phyloP scores from a whole-genome alignment of 192 early-diverging fungal genomes.

The Backusella circina region DNA sequence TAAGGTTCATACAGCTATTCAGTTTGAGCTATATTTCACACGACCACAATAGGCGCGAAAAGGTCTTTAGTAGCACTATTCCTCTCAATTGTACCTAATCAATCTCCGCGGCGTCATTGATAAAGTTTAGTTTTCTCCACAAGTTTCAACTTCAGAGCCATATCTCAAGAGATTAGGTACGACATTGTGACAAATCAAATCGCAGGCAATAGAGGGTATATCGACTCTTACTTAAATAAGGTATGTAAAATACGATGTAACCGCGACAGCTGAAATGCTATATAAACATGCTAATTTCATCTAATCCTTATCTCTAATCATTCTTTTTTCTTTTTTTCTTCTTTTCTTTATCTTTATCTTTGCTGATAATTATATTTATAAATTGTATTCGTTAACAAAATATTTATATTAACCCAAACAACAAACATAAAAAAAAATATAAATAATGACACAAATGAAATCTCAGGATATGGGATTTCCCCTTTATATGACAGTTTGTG shows the following conservation, averaged over 20 bases:
- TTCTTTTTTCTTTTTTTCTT: conserved; percentile 11
- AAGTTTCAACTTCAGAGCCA: neutral
- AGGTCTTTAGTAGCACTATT: neutral
- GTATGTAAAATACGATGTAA: conserved; percentile 1
- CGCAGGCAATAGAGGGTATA: neutral
- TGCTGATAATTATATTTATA: conserved; percentile 10
- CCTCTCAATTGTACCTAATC: neutral
- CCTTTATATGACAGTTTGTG: conserved; percentile 22
- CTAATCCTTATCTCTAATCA: conserved; percentile 1
- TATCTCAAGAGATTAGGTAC: conserved; percentile 2
- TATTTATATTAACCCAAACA: neutral
- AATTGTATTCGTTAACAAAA: neutral
- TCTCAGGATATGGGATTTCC: conserved; percentile 24
- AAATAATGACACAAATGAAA: conserved; percentile 12
- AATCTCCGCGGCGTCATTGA: neutral
- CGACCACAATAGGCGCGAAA: neutral
- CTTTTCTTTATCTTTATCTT: neutral
- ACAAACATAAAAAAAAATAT: neutral
- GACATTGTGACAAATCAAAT: neutral
- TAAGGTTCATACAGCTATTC: neutral
- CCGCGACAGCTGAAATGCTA: neutral
- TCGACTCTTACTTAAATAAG: conserved; percentile 9
- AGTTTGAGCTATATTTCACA: neutral
- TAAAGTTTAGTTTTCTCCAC: neutral
- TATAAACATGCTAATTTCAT: neutral